phyloP scores from a whole-genome alignment of 202 grass and related monocot species.

The Setaria italica region DNA sequence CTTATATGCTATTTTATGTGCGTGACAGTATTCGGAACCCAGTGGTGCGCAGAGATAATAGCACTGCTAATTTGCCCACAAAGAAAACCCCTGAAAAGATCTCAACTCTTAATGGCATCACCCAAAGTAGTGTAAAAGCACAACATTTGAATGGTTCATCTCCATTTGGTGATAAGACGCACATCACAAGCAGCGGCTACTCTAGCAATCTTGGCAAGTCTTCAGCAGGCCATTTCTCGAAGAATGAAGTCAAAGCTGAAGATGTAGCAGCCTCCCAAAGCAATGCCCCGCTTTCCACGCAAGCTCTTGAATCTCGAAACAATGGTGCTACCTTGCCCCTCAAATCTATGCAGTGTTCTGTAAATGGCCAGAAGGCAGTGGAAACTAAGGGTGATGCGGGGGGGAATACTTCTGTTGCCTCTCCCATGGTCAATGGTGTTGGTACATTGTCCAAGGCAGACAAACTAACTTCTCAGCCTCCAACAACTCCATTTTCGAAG shows the following conservation, averaged over 20 bases:
- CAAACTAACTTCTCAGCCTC: constrained; percentile 34
- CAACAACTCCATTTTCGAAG: constrained; percentile 35
- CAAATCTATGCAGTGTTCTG: constrained; percentile 42
- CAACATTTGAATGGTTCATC: constrained; percentile 40
- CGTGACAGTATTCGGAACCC: constrained; percentile 72
- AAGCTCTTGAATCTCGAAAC: constrained; percentile 24
- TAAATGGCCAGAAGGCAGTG: background rate
- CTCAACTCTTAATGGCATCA: constrained; percentile 50
- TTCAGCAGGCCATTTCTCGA: constrained; percentile 20
- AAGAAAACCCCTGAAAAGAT: constrained; percentile 56
- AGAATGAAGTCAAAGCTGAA: constrained; percentile 48
- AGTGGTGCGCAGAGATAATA: constrained; percentile 36
- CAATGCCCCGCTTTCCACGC: background rate
- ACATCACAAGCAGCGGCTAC: constrained; percentile 30
- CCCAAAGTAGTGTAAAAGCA: constrained; percentile 24
- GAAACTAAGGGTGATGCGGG: constrained; percentile 24
- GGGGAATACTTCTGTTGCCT: constrained; percentile 3
- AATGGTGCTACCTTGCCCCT: constrained; percentile 18
- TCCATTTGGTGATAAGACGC: constrained; percentile 32
- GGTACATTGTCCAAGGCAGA: constrained; percentile 5
- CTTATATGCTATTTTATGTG: constrained; percentile 98
- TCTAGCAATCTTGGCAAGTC: constrained; percentile 27
- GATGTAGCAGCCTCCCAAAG: constrained; percentile 4
- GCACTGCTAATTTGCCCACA: constrained; percentile 41
- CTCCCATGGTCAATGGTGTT: background rate